These are phyloP conservation scores for Coemansia sp. DNA, from an alignment of 192 early-diverging fungal species.

Conservation along the genomic window DNA sequence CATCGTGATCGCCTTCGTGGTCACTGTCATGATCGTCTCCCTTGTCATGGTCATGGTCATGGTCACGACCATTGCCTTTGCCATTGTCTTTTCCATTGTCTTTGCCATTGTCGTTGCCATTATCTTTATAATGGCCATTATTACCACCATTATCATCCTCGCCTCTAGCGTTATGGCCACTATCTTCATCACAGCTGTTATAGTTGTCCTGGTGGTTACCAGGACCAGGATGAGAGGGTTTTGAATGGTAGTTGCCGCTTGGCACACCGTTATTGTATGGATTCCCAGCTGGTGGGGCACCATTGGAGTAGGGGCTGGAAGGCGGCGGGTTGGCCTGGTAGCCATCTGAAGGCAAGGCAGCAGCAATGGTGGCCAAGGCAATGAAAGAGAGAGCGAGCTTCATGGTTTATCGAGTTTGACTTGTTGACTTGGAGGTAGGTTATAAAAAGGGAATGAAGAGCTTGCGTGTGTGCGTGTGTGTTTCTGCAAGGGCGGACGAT, in stretches of 20 bases:
- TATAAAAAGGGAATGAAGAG: background rate
- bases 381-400: slow-evolving; percentile 32
- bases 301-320: background rate
- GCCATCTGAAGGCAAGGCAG: slow-evolving; percentile 15
- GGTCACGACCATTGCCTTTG: background rate
- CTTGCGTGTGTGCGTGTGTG: background rate
- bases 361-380: slow-evolving; percentile 20
- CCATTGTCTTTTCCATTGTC: slow-evolving; percentile 3
- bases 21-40: slow-evolving; percentile 1
- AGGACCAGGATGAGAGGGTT: slow-evolving; percentile 5
- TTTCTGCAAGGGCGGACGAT: background rate
- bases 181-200: slow-evolving; percentile 13
- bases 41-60: background rate
- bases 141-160: slow-evolving; percentile 2
- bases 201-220: slow-evolving; percentile 12
- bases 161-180: slow-evolving; percentile 3
- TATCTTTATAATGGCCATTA: slow-evolving; percentile 3
- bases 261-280: slow-evolving; percentile 1
- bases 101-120: background rate
- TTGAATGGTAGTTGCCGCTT: slow-evolving; percentile 10
- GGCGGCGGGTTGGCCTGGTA: background rate
- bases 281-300: background rate
- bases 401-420: slow-evolving; percentile 12
- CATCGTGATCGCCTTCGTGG: slow-evolving; percentile 4
- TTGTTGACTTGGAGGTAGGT: background rate